phyloP scores from a whole-genome alignment of 441 rosid species.

The Erodium texanum region DNA sequence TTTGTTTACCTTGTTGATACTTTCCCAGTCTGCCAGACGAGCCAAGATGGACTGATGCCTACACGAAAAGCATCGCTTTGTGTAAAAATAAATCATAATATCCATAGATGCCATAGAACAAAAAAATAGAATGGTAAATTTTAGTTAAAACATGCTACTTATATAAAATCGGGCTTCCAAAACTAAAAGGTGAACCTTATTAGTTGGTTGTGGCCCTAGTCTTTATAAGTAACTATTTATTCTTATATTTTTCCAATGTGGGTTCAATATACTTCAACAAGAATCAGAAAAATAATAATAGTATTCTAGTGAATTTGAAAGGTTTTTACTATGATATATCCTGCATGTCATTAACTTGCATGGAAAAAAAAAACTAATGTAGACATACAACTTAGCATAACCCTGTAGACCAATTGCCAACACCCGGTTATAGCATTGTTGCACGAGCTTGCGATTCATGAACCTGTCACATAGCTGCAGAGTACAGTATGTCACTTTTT shows the following conservation, averaged over 20 bases:
- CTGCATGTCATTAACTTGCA: neutral
- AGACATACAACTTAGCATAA: slow-evolving; percentile 82
- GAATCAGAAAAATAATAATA: neutral
- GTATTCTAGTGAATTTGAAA: neutral
- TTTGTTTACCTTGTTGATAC: slow-evolving; percentile 59
- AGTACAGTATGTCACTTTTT: slow-evolving; percentile 2
- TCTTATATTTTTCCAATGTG: too few species aligned
- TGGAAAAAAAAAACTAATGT: neutral
- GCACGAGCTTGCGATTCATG: slow-evolving; percentile 56
- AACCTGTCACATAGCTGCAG: slow-evolving; percentile 83
- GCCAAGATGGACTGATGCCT: slow-evolving; percentile 70
- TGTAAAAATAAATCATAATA: slow-evolving; percentile 4
- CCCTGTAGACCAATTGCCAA: slow-evolving; percentile 78
- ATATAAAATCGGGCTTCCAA: too few species aligned
- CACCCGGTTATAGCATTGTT: slow-evolving; percentile 68
- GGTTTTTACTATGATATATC: slow-evolving; percentile 9
- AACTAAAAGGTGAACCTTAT: too few species aligned
- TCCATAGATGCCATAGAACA: neutral
- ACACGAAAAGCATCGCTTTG: slow-evolving; percentile 25
- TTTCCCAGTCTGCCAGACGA: slow-evolving; percentile 90
- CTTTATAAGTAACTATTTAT: too few species aligned
- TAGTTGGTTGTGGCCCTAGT: too few species aligned
- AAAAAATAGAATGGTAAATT: too few species aligned
- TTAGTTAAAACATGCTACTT: too few species aligned
- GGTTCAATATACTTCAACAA: too few species aligned